Percentiles rank a stretch among this genome's conserved stretches.
Evolutionary conservation across 768 basidiomycete genomes (phyloP).

Genomic region (Boletellus emodensis): DNA sequence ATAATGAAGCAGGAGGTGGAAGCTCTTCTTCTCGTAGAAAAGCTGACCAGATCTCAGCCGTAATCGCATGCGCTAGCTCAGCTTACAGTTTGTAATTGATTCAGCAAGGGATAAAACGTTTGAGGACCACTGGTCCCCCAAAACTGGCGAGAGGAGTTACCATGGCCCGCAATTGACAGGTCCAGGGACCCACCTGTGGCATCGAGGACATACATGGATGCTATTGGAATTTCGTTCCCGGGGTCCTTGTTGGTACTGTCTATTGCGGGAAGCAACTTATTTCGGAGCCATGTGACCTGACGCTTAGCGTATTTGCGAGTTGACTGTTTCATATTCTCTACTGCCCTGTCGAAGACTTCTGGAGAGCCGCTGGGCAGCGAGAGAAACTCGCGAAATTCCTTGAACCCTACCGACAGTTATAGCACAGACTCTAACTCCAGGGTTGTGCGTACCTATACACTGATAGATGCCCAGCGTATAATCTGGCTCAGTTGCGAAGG

Average conservation of each 20-base stretch:
- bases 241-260: conserved; percentile 42
- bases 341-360: conserved; percentile 47
- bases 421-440: not conserved
- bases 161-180: not conserved
- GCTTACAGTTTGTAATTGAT: conserved; percentile 46
- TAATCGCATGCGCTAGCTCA: not conserved
- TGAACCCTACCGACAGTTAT: conserved; percentile 62
- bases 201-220: conserved; percentile 58
- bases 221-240: conserved; percentile 19
- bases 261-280: conserved; percentile 79
- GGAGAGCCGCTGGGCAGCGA: conserved; percentile 38
- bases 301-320: conserved; percentile 90
- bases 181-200: conserved; percentile 52
- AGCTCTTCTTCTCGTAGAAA: conserved; percentile 51
- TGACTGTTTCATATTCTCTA: conserved; percentile 78
- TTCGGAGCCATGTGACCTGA: conserved; percentile 89
- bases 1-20: conserved; percentile 56
- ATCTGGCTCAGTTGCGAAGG: conserved; percentile 32
- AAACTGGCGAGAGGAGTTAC: conserved; percentile 31
- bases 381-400: conserved; percentile 77
- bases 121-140: conserved; percentile 54
- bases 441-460: conserved; percentile 65
- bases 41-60: conserved; percentile 27
- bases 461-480: conserved; percentile 89
- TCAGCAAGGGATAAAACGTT: conserved; percentile 53